These are phyloP conservation scores for Leptoxyphium fumago DNA, from an alignment of 2,329 filamentous ascomycete species.

Conservation along the genomic window DNA sequence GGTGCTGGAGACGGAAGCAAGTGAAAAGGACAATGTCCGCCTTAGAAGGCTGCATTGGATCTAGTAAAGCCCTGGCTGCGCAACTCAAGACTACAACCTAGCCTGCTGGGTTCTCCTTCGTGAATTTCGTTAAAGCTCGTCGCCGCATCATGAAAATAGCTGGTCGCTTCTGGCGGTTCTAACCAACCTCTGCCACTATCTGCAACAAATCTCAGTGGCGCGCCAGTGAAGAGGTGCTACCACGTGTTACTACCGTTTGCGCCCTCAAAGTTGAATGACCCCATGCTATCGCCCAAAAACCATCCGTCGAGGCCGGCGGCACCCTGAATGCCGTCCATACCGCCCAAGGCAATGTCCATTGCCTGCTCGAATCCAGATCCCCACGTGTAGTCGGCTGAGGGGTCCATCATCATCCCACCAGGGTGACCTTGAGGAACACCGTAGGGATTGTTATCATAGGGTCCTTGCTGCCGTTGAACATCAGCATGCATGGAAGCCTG, in stretches of 20 bases:
- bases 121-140: too few relatives aligned
- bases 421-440: not conserved
- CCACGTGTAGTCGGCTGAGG: slow-evolving; percentile 7
- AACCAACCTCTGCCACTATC: too few relatives aligned
- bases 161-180: too few relatives aligned
- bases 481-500: slow-evolving; percentile 1
- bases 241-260: not conserved
- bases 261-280: not conserved
- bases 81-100: too few relatives aligned
- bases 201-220: too few relatives aligned
- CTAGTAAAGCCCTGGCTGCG: too few relatives aligned
- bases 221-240: too few relatives aligned
- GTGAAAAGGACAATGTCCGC: too few relatives aligned
- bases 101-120: too few relatives aligned
- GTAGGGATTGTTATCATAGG: not conserved
- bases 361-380: slow-evolving; percentile 22
- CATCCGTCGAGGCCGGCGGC: slow-evolving; percentile 16
- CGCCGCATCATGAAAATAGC: too few relatives aligned
- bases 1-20: too few relatives aligned
- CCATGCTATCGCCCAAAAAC: slow-evolving; percentile 16
- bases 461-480: slow-evolving; percentile 2
- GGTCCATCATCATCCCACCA: not conserved
- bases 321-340: slow-evolving; percentile 17
- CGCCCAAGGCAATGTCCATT: slow-evolving; percentile 21
- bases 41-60: too few relatives aligned